Conservation (phyloP, 2,329 filamentous ascomycete genomes). For the Verticillium tricorpus region DNA sequence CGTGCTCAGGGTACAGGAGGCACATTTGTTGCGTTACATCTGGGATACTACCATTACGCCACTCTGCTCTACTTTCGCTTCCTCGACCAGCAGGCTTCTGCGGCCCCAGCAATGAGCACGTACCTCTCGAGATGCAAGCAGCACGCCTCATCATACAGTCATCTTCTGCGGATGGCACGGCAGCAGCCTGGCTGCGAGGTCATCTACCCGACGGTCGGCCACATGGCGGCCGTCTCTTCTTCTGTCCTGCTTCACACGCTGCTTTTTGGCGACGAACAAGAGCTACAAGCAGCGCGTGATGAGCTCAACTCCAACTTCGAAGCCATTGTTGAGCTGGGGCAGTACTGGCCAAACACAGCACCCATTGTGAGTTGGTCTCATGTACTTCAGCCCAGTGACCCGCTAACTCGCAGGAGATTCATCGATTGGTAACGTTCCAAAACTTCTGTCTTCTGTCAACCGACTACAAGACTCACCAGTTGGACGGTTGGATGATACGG, state of each 20-base stretch:
- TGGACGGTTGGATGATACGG: slow-evolving; percentile 16
- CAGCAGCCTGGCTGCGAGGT: slow-evolving; percentile 7
- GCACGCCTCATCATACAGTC: slow-evolving; percentile 22
- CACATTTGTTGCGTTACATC: slow-evolving; percentile 28
- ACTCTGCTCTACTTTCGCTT: slow-evolving; percentile 32
- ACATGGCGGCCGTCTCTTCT: slow-evolving; percentile 16
- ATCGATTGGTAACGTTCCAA: slow-evolving; percentile 12
- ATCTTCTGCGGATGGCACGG: slow-evolving; percentile 14
- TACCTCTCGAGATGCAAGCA: slow-evolving; percentile 18
- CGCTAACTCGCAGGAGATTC: slow-evolving; percentile 7
- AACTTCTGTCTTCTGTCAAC: slow-evolving; percentile 12
- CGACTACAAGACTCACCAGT: slow-evolving; percentile 6
- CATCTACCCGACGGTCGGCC: slow-evolving; percentile 12
- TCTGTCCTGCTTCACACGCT: slow-evolving; percentile 15
- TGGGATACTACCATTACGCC: slow-evolving; percentile 31
- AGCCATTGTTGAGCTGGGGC: slow-evolving; percentile 11
- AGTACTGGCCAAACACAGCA: slow-evolving; percentile 12
- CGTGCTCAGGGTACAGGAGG: slow-evolving; percentile 19
- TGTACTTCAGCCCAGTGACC: background rate
- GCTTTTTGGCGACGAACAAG: slow-evolving; percentile 11
- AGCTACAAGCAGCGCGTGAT: slow-evolving; percentile 6
- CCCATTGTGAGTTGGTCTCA: slow-evolving; percentile 7
- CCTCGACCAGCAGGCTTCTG: slow-evolving; percentile 19
- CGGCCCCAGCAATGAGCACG: background rate
- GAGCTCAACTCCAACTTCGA: slow-evolving; percentile 14